Evolutionary conservation across 1,284 basidiomycete species (phyloP).

Genomic region (Puccinia horiana): DNA sequence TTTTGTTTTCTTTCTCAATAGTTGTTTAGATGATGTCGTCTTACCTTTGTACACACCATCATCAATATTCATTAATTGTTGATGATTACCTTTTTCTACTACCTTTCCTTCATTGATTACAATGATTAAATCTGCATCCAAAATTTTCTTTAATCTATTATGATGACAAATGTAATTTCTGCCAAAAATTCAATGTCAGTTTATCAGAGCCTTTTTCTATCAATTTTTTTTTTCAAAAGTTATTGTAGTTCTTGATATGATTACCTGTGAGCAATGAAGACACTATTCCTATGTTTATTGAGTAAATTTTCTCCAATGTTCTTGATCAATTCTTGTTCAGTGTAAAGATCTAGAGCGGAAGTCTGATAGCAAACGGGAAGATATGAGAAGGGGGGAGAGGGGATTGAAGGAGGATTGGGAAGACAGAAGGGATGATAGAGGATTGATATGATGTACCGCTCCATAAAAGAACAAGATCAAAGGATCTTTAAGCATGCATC

Average conservation of each 20-base stretch:
- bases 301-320: constrained; percentile 46
- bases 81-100: constrained; percentile 57
- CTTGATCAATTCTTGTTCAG: constrained; percentile 48
- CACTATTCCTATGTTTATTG: constrained; percentile 39
- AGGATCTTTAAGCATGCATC: constrained; percentile 49
- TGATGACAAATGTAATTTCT: background rate
- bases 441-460: constrained; percentile 16
- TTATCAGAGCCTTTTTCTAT: background rate
- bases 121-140: constrained; percentile 56
- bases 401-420: background rate
- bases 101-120: constrained; percentile 57
- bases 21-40: no score
- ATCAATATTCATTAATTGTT: constrained; percentile 54
- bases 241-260: no score
- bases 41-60: constrained; percentile 50
- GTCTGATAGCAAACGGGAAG: background rate
- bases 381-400: background rate
- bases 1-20: no score
- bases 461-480: constrained; percentile 48
- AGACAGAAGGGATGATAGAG: no score
- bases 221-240: no score
- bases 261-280: constrained; percentile 50
- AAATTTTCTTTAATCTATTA: constrained; percentile 38
- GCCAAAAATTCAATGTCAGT: background rate
- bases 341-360: constrained; percentile 48